Evolutionary conservation across 345 rosid genomes (phyloP).

Genomic region (Eucalyptus albens): DNA sequence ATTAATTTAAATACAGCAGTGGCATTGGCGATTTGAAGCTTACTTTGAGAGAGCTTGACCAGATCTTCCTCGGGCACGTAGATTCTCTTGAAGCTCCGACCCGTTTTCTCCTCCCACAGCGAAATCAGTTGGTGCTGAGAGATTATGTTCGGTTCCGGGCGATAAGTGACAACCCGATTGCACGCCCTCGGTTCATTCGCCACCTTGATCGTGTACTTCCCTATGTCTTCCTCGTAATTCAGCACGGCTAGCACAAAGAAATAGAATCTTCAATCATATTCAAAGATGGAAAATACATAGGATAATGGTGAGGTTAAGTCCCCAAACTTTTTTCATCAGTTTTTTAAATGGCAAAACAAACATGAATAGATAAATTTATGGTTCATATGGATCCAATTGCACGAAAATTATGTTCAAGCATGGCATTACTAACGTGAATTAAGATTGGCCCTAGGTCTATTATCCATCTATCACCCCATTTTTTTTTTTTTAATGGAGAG

Average conservation of each 20-base stretch:
- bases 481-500: not conserved
- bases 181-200: slow-evolving; percentile 17
- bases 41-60: slow-evolving; percentile 17
- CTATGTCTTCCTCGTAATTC: slow-evolving; percentile 30
- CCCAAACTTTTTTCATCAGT: not conserved
- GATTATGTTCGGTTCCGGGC: slow-evolving; percentile 1
- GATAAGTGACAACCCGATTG: slow-evolving; percentile 5
- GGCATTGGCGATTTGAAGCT: not conserved
- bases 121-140: slow-evolving; percentile 21
- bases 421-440: not conserved
- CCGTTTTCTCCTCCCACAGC: slow-evolving; percentile 29
- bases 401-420: not conserved
- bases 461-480: no score
- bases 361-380: not conserved
- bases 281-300: not conserved
- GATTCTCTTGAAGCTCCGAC: slow-evolving; percentile 2
- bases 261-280: not conserved
- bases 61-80: slow-evolving; percentile 13
- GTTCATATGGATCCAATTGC: not conserved
- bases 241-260: slow-evolving; percentile 6
- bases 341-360: not conserved
- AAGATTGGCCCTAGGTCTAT: not conserved
- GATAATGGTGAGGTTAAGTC: not conserved
- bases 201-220: slow-evolving; percentile 19
- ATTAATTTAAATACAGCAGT: not conserved